Conservation (phyloP, 148 eudicot genomes). For the Camellia japonica region DNA sequence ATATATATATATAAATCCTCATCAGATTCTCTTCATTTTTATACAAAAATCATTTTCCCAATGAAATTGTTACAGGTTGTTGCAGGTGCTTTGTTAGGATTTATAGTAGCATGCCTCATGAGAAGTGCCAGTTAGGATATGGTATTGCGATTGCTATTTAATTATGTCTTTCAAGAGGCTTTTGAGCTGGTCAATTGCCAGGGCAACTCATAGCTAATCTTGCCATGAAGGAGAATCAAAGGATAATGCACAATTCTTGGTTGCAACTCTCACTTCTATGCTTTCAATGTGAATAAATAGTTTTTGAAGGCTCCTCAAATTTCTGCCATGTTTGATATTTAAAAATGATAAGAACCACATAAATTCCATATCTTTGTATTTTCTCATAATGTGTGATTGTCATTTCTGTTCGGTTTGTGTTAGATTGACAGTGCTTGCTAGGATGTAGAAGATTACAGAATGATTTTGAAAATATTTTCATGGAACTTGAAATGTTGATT, state of each 20-base stretch:
- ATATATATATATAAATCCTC: neutral
- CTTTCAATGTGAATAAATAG: conserved; percentile 9
- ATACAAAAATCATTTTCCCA: neutral
- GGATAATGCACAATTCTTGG: neutral
- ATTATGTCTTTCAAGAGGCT: neutral
- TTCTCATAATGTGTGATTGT: neutral
- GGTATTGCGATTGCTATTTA: neutral
- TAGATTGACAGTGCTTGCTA: neutral
- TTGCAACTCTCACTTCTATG: neutral
- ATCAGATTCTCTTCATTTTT: neutral
- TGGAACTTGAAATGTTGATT: no score
- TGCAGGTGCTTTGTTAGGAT: conserved; percentile 46
- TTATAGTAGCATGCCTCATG: conserved; percentile 38
- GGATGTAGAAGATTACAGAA: neutral
- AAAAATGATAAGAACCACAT: neutral
- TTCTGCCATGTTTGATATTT: neutral
- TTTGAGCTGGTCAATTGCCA: neutral
- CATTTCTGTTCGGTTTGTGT: neutral
- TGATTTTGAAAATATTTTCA: neutral
- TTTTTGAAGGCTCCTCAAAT: neutral
- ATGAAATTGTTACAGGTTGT: conserved; percentile 33
- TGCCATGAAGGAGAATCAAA: neutral
- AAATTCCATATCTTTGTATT: neutral
- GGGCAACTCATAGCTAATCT: neutral
- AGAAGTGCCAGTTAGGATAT: conserved; percentile 20